Evolutionary conservation across 257 asterid species (phyloP).

Genomic region (Nemophila menziesii): DNA sequence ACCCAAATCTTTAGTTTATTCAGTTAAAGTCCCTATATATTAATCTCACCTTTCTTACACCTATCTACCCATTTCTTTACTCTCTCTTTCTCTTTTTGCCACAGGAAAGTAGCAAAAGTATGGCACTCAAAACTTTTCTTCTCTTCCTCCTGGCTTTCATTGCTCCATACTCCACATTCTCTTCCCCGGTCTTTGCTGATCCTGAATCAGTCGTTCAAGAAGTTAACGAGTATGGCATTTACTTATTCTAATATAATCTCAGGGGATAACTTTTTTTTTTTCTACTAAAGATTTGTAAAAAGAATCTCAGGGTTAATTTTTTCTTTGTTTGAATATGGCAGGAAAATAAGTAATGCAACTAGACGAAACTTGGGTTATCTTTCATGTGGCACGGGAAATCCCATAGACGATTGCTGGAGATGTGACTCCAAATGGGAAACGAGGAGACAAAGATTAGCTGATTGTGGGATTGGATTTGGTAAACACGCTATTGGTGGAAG

Average conservation of each 20-base stretch:
- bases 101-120: conserved; percentile 6
- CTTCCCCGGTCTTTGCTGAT: conserved; percentile 48
- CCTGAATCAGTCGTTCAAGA: conserved; percentile 62
- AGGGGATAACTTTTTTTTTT: too few relatives aligned
- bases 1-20: conserved; percentile 21
- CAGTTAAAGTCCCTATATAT: conserved; percentile 13
- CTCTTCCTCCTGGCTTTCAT: conserved; percentile 22
- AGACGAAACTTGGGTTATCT: conserved; percentile 56
- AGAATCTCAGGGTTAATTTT: neutral
- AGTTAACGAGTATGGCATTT: conserved; percentile 56
- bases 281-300: too few relatives aligned
- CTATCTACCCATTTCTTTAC: conserved; percentile 4
- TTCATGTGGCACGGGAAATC: conserved; percentile 77
- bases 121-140: conserved; percentile 28
- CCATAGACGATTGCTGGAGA: conserved; percentile 95
- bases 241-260: conserved; percentile 1
- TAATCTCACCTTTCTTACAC: conserved; percentile 16
- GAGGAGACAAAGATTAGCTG: conserved; percentile 56
- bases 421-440: conserved; percentile 72
- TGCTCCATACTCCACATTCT: conserved; percentile 24
- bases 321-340: conserved; percentile 12
- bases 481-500: conserved; percentile 72
- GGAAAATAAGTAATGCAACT: conserved; percentile 49
- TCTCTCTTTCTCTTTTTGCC: conserved; percentile 2
- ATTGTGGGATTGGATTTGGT: conserved; percentile 87